Evolutionary conservation across 495 filamentous ascomycete genomes (phyloP).

Genomic region (Talaromyces liani): DNA sequence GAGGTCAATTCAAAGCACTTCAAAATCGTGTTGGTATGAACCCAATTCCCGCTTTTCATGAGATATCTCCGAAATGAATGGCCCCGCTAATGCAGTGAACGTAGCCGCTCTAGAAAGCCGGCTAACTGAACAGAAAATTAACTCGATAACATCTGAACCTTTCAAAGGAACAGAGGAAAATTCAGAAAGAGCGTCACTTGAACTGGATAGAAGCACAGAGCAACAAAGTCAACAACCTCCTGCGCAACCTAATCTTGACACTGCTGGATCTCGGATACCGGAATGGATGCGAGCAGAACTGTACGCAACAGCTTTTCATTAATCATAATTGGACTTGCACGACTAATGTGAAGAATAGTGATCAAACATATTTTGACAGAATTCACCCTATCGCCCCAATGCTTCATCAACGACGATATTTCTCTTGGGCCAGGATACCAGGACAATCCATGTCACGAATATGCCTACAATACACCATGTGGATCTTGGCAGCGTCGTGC

Average conservation of each 20-base stretch:
- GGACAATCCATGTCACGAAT: slow-evolving; percentile 14
- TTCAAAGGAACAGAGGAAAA: neutral
- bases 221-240: neutral
- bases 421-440: slow-evolving; percentile 20
- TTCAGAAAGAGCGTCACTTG: neutral
- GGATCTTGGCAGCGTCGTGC: slow-evolving; percentile 42
- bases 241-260: neutral
- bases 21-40: slow-evolving; percentile 37
- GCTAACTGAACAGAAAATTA: neutral
- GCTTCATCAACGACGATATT: slow-evolving; percentile 38
- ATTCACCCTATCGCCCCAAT: slow-evolving; percentile 48
- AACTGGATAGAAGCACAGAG: neutral
- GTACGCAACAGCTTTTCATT: slow-evolving; percentile 15
- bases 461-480: slow-evolving; percentile 49
- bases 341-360: slow-evolving; percentile 17
- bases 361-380: slow-evolving; percentile 52
- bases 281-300: slow-evolving; percentile 36
- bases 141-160: neutral
- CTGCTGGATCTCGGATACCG: neutral
- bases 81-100: neutral
- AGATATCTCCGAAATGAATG: neutral
- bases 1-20: slow-evolving; percentile 43
- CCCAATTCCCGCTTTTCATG: slow-evolving; percentile 13
- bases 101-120: slow-evolving; percentile 1
- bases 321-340: neutral